These are phyloP conservation scores for Exophiala alcalophila DNA, from an alignment of 2,329 filamentous ascomycete genomes.

Conservation along the genomic window DNA sequence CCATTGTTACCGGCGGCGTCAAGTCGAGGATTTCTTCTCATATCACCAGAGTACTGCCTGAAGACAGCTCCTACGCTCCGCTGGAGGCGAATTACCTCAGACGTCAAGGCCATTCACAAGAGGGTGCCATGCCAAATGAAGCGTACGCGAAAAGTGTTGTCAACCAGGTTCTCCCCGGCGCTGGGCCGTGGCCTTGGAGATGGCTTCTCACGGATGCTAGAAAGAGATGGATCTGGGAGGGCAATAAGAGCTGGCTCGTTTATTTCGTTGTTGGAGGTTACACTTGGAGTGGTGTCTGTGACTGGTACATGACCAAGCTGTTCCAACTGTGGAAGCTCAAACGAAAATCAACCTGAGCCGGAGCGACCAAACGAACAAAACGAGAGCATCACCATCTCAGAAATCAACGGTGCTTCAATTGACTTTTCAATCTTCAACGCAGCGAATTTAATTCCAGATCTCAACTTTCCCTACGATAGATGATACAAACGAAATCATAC, in stretches of 20 bases:
- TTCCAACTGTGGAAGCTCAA: conserved; percentile 23
- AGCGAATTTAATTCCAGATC: too few species aligned
- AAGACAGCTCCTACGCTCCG: conserved; percentile 19
- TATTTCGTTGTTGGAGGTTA: conserved; percentile 23
- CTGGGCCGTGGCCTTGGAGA: conserved; percentile 26
- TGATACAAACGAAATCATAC: too few species aligned
- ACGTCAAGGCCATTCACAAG: conserved; percentile 25
- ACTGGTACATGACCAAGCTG: conserved; percentile 19
- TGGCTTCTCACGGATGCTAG: conserved; percentile 27
- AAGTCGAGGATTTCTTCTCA: conserved; percentile 50
- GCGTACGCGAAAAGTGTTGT: conserved; percentile 27
- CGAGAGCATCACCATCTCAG: too few species aligned
- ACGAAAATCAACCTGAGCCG: conserved; percentile 6
- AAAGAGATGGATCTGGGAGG: conserved; percentile 27
- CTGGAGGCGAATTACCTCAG: conserved; percentile 21
- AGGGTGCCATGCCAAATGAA: conserved; percentile 23
- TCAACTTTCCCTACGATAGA: too few species aligned
- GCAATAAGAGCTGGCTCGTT: conserved; percentile 23
- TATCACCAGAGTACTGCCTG: conserved; percentile 18
- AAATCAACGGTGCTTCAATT: too few species aligned
- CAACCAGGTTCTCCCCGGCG: conserved; percentile 25
- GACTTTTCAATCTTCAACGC: too few species aligned
- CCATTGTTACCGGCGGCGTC: conserved; percentile 60
- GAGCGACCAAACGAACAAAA: too few species aligned
- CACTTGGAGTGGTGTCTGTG: conserved; percentile 23